These are phyloP conservation scores for Dictyostelium firmibasis DNA, from an alignment of 78 protist genomes.

Conservation along the genomic window DNA sequence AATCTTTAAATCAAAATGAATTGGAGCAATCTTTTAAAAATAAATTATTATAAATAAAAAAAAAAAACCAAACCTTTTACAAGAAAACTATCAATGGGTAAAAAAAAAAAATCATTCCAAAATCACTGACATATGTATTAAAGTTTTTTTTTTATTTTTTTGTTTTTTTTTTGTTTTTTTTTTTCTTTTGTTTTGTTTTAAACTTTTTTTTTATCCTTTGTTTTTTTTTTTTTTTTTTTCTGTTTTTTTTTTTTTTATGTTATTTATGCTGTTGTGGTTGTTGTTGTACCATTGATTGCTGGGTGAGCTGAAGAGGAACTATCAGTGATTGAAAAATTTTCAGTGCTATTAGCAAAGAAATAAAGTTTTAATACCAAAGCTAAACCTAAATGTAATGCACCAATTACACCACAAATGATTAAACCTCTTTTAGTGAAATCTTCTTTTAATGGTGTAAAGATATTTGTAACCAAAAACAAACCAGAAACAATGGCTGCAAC, in stretches of 20 bases:
- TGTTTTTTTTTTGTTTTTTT: no score
- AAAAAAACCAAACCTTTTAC: no score
- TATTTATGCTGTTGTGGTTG: neutral
- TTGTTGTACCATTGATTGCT: neutral
- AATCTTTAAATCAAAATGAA: neutral
- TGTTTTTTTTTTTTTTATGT: neutral
- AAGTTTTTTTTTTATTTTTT: no score
- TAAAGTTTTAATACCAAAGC: constrained; percentile 55
- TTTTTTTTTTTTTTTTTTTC: neutral
- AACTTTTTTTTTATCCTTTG: neutral
- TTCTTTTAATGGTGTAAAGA: constrained; percentile 65
- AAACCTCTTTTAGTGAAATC: constrained; percentile 63
- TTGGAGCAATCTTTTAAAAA: constrained; percentile 14
- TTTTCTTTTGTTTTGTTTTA: no score
- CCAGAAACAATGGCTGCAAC: constrained; percentile 22
- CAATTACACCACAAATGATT: constrained; percentile 52
- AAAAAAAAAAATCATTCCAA: no score
- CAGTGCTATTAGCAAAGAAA: constrained; percentile 64
- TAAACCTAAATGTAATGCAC: constrained; percentile 56
- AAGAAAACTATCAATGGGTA: no score
- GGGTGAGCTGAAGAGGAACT: neutral
- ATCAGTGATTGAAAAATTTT: neutral
- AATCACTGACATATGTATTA: no score
- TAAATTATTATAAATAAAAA: neutral
- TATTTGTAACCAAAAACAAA: constrained; percentile 64